These are phyloP conservation scores for Paraphoma chrysanthemicola DNA, from an alignment of 2,329 filamentous ascomycete species.

Conservation along the genomic window DNA sequence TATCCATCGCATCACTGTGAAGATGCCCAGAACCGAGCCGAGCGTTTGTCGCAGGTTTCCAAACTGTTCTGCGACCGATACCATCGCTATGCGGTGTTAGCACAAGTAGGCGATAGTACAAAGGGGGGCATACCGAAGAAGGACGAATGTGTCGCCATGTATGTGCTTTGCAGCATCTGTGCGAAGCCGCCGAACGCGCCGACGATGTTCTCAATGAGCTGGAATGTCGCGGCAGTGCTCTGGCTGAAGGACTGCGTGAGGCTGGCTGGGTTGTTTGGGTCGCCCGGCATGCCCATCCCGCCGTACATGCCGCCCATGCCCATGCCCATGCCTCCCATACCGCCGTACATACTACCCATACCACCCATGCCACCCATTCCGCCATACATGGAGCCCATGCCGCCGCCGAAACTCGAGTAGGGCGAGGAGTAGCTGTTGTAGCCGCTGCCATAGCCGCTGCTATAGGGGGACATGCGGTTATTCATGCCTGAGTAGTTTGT, in stretches of 20 bases:
- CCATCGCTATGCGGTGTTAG: constrained; percentile 72
- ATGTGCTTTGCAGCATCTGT: constrained; percentile 99
- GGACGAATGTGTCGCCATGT: constrained; percentile 98
- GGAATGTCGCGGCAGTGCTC: constrained; percentile 94
- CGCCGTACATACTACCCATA: constrained; percentile 55
- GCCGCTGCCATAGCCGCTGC: constrained; percentile 55
- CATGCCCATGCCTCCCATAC: constrained; percentile 48
- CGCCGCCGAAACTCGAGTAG: constrained; percentile 60
- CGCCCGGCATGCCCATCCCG: constrained; percentile 55
- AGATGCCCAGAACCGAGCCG: constrained; percentile 92
- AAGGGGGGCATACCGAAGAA: constrained; percentile 80
- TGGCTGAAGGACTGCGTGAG: constrained; percentile 95
- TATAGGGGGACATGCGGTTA: constrained; percentile 61
- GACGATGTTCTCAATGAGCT: constrained; percentile 97
- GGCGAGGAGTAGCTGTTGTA: constrained; percentile 63
- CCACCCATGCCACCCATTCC: constrained; percentile 50
- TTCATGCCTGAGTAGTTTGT: constrained; percentile 77
- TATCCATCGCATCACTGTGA: constrained; percentile 94
- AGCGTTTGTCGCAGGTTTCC: constrained; percentile 91
- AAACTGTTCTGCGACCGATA: constrained; percentile 97
- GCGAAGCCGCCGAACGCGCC: constrained; percentile 96
- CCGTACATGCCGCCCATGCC: constrained; percentile 56
- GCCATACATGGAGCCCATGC: constrained; percentile 31
- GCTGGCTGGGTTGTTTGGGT: constrained; percentile 89
- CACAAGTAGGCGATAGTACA: background rate